Percentiles rank a stretch among this genome's conserved stretches.
These are phyloP conservation scores for Globisporangium ultimum DNA, from an alignment of 352 stramenopile genomes.

Conservation along the genomic window DNA sequence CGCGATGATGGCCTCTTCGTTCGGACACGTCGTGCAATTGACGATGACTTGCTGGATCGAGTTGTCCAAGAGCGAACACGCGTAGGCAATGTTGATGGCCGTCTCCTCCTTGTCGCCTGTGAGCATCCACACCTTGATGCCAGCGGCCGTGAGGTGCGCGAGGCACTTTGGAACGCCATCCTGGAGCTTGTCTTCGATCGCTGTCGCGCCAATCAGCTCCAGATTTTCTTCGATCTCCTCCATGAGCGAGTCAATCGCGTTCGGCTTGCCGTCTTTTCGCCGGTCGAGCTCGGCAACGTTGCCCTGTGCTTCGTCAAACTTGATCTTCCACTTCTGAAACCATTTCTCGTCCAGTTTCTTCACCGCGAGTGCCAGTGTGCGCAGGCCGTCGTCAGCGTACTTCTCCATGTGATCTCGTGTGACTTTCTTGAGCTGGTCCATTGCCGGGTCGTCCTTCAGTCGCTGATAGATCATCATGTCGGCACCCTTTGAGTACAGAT, in stretches of 20 bases:
- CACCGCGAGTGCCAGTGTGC: conserved; percentile 77
- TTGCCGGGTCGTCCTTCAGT: conserved; percentile 45
- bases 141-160: conserved; percentile 68
- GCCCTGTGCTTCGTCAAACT: conserved; percentile 65
- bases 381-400: conserved; percentile 82
- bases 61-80: conserved; percentile 82
- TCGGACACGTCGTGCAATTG: conserved; percentile 65
- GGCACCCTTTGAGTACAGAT: conserved; percentile 88
- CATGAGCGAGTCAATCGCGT: conserved; percentile 73
- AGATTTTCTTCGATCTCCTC: conserved; percentile 81
- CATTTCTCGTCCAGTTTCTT: conserved; percentile 64
- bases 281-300: conserved; percentile 74
- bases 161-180: conserved; percentile 87
- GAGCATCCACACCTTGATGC: conserved; percentile 88
- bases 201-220: conserved; percentile 85
- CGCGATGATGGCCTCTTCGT: conserved; percentile 64
- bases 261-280: conserved; percentile 75
- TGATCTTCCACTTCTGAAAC: conserved; percentile 72
- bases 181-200: conserved; percentile 92
- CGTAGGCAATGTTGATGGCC: conserved; percentile 90
- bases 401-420: conserved; percentile 78
- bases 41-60: conserved; percentile 78
- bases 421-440: conserved; percentile 45
- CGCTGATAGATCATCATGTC: conserved; percentile 92
- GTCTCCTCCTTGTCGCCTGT: conserved; percentile 88